Evolutionary conservation across 306 rosid genomes (phyloP).

Genomic region (Gillenia trifoliata): DNA sequence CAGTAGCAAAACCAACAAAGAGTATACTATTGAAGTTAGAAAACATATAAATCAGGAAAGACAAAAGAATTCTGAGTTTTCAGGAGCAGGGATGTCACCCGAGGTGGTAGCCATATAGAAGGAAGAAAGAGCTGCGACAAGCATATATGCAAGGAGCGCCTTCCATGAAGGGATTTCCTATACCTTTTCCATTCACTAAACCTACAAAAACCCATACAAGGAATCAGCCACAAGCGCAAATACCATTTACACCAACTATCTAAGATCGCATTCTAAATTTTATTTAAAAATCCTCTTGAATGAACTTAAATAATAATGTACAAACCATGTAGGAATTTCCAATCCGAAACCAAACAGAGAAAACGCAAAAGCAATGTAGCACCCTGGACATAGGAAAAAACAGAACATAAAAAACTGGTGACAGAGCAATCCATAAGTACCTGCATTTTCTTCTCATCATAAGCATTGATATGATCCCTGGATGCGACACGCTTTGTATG

Average conservation of each 20-base stretch:
- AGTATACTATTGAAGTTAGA: not conserved
- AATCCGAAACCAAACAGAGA: not conserved
- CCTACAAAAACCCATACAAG: slow-evolving; percentile 32
- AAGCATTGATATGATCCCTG: slow-evolving; percentile 32
- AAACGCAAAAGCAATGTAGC: not conserved
- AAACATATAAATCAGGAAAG: not conserved
- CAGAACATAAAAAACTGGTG: not conserved
- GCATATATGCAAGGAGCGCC: slow-evolving; percentile 51
- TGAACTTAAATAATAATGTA: not conserved
- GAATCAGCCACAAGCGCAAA: slow-evolving; percentile 27
- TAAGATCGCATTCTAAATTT: not conserved
- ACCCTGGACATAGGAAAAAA: not conserved
- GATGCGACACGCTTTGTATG: slow-evolving; percentile 45
- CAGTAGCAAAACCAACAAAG: slow-evolving; percentile 28
- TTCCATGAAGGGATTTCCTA: slow-evolving; percentile 52
- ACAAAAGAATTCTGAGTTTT: slow-evolving; percentile 12
- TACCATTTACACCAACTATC: slow-evolving; percentile 1
- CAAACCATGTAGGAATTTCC: not conserved
- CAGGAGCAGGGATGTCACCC: slow-evolving; percentile 42
- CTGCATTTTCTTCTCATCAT: slow-evolving; percentile 47
- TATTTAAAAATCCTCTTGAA: not conserved
- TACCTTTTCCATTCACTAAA: slow-evolving; percentile 37
- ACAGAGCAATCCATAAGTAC: slow-evolving; percentile 28
- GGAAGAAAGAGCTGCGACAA: slow-evolving; percentile 67
- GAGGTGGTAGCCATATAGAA: slow-evolving; percentile 80